Base-by-base conservation (phyloP, 495 filamentous ascomycete genomes). In the Pseudomonodictys pantanalensis region DNA sequence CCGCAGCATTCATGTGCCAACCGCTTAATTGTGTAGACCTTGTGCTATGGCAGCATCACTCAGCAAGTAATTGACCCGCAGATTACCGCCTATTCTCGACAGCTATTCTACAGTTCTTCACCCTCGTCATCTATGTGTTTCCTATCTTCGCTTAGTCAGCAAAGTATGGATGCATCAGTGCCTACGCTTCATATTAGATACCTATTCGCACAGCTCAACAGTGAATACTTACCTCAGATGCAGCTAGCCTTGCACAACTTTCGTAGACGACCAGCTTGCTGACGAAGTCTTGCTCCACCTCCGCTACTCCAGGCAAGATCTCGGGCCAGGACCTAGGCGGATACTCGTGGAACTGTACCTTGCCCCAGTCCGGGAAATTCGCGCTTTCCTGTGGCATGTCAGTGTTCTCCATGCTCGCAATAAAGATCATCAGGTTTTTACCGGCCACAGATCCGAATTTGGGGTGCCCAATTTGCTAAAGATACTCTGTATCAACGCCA, bases 401-500 rank as follows among this genome's bases (percentile, higher is more conserved):
- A 61, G 46, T 12, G 41, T 47, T 35, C 43, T 17, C 28, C 18
- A 20, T 15, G 61, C 17, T 24, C 32, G 17, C 38, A 39, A 58
- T 17, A 24, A 20, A 24, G 11, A 35, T 30, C 18, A 47, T 12
- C 15, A 17, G 28, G 42, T 52, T 61, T 76, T 69, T 77, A 84
- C 84, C 32, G 92, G 92, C 93, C 93, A 98, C 0, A 69, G 82
- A 30, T 84, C 77, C 39, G 79, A 73, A 43, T 86, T 85, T 0
- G 93, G 93, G 2, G 91, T 96, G 6, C 93, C 93, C 24, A 97
- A 73, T 11, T 83, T 91, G 70, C 84, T 82, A 73, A 99, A 99
- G 18, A 97, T 92, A 63, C 88, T 95, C 48, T 87, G 78, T 44
- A 99, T 89, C 35, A 99, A 76, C 3, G 89, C 88, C 28, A 99